A percentile compares a stretch with the other conserved stretches of the same genome.
These are phyloP conservation scores for Candida sonorensis DNA, from an alignment of 805 yeast species.

Conservation along the genomic window DNA sequence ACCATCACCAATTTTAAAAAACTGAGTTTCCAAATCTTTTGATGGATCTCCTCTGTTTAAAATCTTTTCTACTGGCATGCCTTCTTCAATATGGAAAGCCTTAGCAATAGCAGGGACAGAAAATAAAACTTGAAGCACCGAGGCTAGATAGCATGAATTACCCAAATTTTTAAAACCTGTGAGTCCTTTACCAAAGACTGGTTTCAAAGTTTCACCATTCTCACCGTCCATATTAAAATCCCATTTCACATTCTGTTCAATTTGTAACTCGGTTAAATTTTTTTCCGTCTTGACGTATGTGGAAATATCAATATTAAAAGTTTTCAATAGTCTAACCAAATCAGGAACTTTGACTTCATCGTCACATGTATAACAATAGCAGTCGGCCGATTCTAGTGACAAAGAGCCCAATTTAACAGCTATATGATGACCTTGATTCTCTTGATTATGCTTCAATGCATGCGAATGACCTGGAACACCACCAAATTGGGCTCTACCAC, in stretches of 20 bases:
- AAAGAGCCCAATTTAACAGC: constrained; percentile 91
- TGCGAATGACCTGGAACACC: constrained; percentile 93
- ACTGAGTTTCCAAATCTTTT: constrained; percentile 62
- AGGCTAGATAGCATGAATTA: constrained; percentile 84
- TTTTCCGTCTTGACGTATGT: constrained; percentile 71
- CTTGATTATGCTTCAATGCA: constrained; percentile 66
- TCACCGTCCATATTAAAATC: constrained; percentile 76
- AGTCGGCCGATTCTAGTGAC: constrained; percentile 72
- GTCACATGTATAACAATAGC: constrained; percentile 82
- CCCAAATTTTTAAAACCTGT: constrained; percentile 90
- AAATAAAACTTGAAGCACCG: constrained; percentile 70
- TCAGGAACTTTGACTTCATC: constrained; percentile 81
- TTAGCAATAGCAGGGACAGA: constrained; percentile 32
- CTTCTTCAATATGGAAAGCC: constrained; percentile 31
- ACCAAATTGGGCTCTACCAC: constrained; percentile 94
- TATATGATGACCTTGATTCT: constrained; percentile 53
- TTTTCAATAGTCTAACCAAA: constrained; percentile 38
- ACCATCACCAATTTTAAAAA: constrained; percentile 77
- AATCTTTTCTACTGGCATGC: constrained; percentile 27
- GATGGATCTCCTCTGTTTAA: constrained; percentile 45
- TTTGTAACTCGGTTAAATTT: constrained; percentile 78
- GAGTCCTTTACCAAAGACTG: constrained; percentile 67
- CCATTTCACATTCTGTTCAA: constrained; percentile 92
- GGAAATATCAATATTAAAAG: constrained; percentile 61
- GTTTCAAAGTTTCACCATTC: constrained; percentile 56